Evolutionary conservation across 768 basidiomycete species (phyloP).

Genomic region (Boletus edulis): DNA sequence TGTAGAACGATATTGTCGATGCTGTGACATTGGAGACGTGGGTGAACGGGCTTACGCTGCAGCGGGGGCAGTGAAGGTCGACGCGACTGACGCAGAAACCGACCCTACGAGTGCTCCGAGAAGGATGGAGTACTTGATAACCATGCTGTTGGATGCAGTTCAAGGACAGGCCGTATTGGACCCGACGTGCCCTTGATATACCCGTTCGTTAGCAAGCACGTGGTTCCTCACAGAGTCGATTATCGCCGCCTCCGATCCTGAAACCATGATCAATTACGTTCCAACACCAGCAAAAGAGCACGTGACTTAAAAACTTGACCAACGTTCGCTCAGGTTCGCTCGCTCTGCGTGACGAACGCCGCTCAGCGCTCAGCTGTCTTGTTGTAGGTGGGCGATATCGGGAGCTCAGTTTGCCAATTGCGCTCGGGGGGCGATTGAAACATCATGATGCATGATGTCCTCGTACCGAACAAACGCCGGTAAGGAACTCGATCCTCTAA

Average conservation of each 20-base stretch:
- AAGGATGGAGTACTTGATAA: slow-evolving; percentile 8
- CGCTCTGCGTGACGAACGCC: too few relatives aligned
- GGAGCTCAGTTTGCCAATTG: too few relatives aligned
- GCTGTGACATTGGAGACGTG: not conserved
- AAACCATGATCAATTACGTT: not conserved
- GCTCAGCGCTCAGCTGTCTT: too few relatives aligned
- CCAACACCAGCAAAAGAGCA: not conserved
- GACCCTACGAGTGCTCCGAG: slow-evolving; percentile 13
- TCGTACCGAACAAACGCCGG: too few relatives aligned
- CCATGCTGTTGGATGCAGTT: slow-evolving; percentile 12
- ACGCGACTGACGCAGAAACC: slow-evolving; percentile 22
- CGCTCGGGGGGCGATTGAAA: too few relatives aligned
- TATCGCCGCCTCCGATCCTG: not conserved
- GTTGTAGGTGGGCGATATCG: not conserved
- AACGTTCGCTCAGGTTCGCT: not conserved
- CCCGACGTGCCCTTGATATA: slow-evolving; percentile 6
- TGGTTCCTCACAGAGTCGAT: not conserved
- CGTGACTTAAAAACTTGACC: not conserved
- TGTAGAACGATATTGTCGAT: slow-evolving; percentile 8
- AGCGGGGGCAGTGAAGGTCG: slow-evolving; percentile 31
- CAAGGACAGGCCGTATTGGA: not conserved
- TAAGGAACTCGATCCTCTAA: too few relatives aligned
- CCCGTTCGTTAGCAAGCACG: not conserved
- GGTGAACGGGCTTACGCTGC: slow-evolving; percentile 19
- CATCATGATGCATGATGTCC: too few relatives aligned